These are phyloP conservation scores for Hymenoscyphus infarciens DNA, from an alignment of 2,329 filamentous ascomycete species.

Conservation along the genomic window DNA sequence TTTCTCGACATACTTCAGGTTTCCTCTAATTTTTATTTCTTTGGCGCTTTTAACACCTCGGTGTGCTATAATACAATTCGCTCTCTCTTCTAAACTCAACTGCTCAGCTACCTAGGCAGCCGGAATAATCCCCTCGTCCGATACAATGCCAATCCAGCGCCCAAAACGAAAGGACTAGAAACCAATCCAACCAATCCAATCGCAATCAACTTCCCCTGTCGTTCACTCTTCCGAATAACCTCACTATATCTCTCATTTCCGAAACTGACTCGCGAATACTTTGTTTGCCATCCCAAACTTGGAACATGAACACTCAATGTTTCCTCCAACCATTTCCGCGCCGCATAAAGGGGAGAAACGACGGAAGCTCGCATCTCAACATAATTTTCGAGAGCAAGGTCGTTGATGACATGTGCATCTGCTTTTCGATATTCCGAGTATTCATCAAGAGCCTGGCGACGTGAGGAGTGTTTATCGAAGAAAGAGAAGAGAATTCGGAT, in stretches of 20 bases:
- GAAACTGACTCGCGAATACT: slow-evolving; percentile 90
- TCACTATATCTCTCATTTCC: slow-evolving; percentile 89
- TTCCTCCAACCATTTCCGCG: slow-evolving; percentile 87
- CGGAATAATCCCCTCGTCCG: slow-evolving; percentile 15
- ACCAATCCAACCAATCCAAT: slow-evolving; percentile 21
- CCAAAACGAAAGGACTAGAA: slow-evolving; percentile 22
- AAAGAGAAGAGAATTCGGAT: slow-evolving; percentile 82
- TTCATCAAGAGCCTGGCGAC: slow-evolving; percentile 67
- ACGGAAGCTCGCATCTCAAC: slow-evolving; percentile 90
- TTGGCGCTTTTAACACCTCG: too few relatives aligned
- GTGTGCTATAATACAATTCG: neutral
- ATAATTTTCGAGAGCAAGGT: slow-evolving; percentile 88
- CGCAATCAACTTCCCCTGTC: slow-evolving; percentile 51
- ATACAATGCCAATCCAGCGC: slow-evolving; percentile 19
- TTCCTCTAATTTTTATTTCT: too few relatives aligned
- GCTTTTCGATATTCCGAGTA: slow-evolving; percentile 72
- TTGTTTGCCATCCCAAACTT: slow-evolving; percentile 79
- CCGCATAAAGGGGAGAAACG: slow-evolving; percentile 68
- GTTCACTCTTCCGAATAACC: slow-evolving; percentile 65
- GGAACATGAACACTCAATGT: slow-evolving; percentile 73
- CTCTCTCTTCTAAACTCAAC: neutral
- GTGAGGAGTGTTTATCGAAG: slow-evolving; percentile 61
- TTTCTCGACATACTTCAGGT: too few relatives aligned
- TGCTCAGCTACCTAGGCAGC: neutral
- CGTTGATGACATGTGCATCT: slow-evolving; percentile 87